Conservation (phyloP, 768 basidiomycete species). For the Leccinum ochraceum region DNA sequence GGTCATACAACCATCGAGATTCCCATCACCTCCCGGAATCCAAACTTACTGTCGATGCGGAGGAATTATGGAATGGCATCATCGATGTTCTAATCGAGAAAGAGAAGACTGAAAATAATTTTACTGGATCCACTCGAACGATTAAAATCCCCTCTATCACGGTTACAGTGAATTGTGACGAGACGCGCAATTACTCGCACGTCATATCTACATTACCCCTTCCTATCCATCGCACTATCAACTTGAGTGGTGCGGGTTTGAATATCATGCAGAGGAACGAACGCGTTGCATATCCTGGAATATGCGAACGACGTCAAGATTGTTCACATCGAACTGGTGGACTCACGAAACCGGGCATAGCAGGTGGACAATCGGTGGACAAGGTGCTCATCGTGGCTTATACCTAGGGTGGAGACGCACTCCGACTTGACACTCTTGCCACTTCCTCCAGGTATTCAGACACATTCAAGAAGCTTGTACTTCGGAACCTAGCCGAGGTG, state of each 20-base stretch:
- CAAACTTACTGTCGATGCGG: background rate
- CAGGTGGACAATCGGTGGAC: too few species aligned
- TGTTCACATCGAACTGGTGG: too few species aligned
- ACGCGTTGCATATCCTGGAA: too few species aligned
- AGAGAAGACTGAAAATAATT: background rate
- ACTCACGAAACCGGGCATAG: too few species aligned
- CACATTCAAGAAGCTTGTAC: conserved; percentile 4
- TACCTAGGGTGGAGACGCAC: background rate
- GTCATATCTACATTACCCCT: background rate
- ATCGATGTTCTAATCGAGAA: background rate
- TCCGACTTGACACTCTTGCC: conserved; percentile 1
- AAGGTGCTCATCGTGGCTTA: conserved; percentile 14
- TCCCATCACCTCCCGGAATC: too few species aligned
- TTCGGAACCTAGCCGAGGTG: conserved; percentile 1
- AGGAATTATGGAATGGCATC: background rate
- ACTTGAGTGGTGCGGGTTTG: background rate
- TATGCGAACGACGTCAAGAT: too few species aligned
- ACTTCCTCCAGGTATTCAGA: background rate
- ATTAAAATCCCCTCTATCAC: too few species aligned
- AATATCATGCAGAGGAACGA: background rate
- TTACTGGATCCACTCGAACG: too few species aligned
- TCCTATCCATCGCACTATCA: background rate
- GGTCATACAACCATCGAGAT: too few species aligned
- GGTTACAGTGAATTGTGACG: too few species aligned
- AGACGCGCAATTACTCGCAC: too few species aligned